These are phyloP conservation scores for Serendipita vermifera DNA, from an alignment of 768 basidiomycete genomes.

Conservation along the genomic window DNA sequence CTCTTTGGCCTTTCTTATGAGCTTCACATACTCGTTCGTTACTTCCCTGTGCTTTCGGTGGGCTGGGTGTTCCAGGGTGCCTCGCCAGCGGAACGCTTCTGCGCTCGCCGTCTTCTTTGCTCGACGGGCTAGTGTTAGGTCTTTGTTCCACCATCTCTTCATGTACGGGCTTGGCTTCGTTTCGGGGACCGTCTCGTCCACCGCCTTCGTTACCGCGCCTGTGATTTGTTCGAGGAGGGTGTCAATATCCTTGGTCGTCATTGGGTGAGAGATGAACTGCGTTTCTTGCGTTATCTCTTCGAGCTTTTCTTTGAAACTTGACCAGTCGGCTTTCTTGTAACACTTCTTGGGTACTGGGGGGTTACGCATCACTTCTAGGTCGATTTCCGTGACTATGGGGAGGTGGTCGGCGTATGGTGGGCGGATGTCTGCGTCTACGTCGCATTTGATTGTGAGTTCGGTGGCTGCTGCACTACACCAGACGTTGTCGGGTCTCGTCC, in stretches of 20 bases:
- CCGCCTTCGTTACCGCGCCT: constrained; percentile 14
- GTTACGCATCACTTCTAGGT: constrained; percentile 20
- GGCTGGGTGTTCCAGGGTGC: too few relatives aligned
- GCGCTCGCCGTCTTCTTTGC: constrained; percentile 15
- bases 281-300: too few relatives aligned
- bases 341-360: constrained; percentile 13
- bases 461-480: constrained; percentile 21
- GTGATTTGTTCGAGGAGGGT: background rate
- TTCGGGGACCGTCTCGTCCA: constrained; percentile 17
- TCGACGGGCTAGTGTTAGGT: constrained; percentile 18
- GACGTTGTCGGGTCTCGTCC: constrained; percentile 33
- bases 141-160: constrained; percentile 26
- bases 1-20: too few relatives aligned
- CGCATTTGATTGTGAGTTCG: constrained; percentile 22
- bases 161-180: constrained; percentile 17
- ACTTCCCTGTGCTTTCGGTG: too few relatives aligned
- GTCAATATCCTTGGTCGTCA: constrained; percentile 18
- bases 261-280: too few relatives aligned
- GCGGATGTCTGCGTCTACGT: constrained; percentile 13
- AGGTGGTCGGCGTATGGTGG: constrained; percentile 30
- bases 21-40: too few relatives aligned
- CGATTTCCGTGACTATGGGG: constrained; percentile 25
- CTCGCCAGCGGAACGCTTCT: too few relatives aligned
- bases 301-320: constrained; percentile 20
- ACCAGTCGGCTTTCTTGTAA: constrained; percentile 25